Base-by-base conservation (phyloP, 2,329 filamentous ascomycete genomes). In the Blastomyces gilchristii region DNA sequence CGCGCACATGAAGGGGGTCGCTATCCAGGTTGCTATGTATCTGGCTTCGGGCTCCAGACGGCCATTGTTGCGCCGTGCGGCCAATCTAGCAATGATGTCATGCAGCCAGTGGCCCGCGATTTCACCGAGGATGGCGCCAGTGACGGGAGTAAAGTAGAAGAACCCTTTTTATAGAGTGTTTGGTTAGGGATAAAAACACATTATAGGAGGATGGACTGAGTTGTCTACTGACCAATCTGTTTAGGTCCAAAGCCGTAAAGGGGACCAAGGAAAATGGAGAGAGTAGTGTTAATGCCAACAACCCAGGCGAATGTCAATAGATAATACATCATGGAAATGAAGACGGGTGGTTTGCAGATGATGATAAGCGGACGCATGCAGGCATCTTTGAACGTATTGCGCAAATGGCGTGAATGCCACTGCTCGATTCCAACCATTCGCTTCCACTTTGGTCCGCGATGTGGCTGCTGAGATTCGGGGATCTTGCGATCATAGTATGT, bases 81-180 rank as follows among this genome's bases (percentile, higher is more conserved):
- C 81, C 34, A 74, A 70, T 12, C 69, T 72, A 6, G 80, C 79
- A 9, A 83, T 69, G 2, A 73, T 64, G 66, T 85, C 83, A 70
- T 85, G 81, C 6, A 85, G 72, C 77, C 78, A 84, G 71, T 85
- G 83, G 6, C 83, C 83, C 3, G 74, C 70, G 0, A 80, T 62
- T 72, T 84, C 82, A 34, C 83, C 84, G 0, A 85, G 71, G 16
- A 83, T 69, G 2, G 80, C 78, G 3, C 78, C 83, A 0, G 84
- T 77, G 34, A 85, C 77, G 2, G 81, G 81, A 0, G 82, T 81
- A 69, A 86, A 85, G 72, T 86, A 85, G 68, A 85, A 83, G 65
- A 77, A 79, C 0, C 79, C 75, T 69, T 25, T 60, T 49, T 60
- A n/a, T 60, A 22, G n/a, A 45, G 31, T 18, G 6, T 12, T 41